Percentiles rank a stretch among this genome's conserved stretches.
These are phyloP conservation scores for Diutina catenulata DNA, from an alignment of 1,139 yeast species.

Conservation along the genomic window DNA sequence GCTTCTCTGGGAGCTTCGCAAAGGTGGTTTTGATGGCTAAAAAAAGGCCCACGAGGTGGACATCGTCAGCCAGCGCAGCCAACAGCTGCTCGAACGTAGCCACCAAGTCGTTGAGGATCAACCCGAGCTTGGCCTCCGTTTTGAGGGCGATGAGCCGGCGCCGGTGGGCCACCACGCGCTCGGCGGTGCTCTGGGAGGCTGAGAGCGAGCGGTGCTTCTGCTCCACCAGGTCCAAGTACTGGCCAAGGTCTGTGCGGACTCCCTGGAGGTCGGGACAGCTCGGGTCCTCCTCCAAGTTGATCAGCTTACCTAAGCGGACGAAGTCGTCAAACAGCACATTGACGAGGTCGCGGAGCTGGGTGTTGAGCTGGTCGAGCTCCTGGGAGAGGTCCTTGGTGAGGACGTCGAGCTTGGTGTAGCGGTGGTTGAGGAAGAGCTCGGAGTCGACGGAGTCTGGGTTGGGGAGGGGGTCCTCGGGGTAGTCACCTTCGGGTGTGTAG, in stretches of 20 bases:
- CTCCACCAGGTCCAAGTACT: not conserved
- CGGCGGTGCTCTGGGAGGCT: not conserved
- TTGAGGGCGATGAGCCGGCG: not conserved
- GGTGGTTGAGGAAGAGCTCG: not conserved
- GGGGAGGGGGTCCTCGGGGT: no score
- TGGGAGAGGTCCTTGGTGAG: not conserved
- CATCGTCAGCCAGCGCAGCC: not conserved
- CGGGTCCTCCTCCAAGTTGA: not conserved
- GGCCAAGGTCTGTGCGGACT: not conserved
- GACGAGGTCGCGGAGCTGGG: slow-evolving; percentile 1
- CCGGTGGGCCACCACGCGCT: not conserved
- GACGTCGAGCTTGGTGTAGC: slow-evolving; percentile 1
- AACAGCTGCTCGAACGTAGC: slow-evolving; percentile 1
- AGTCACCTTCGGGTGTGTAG: no score
- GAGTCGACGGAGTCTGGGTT: no score
- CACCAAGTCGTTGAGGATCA: not conserved
- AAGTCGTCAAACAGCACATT: slow-evolving; percentile 2
- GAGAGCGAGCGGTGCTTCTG: not conserved
- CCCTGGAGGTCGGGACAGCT: not conserved
- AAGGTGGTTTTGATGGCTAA: not conserved
- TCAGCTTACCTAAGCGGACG: not conserved
- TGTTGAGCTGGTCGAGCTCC: not conserved
- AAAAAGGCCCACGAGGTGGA: not conserved
- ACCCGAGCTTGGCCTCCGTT: not conserved
- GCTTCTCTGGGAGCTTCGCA: not conserved